phyloP scores from a whole-genome alignment of 768 basidiomycete species.

The Lyophyllum atratum region DNA sequence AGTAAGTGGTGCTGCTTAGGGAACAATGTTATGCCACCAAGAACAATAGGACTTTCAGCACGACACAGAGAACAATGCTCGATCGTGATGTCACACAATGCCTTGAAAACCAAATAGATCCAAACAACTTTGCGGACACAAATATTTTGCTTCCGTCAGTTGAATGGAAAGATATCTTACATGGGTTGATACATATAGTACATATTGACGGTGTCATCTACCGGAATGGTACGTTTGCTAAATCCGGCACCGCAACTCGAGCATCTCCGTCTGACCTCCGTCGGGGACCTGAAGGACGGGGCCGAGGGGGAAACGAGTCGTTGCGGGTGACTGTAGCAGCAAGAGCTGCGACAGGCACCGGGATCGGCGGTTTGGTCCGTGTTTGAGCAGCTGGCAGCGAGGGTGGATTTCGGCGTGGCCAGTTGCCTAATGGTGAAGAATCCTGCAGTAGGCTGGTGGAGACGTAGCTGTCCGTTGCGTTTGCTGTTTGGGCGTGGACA shows the following conservation, averaged over 20 bases:
- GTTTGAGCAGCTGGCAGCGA: slow-evolving; percentile 31
- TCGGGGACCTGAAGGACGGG: slow-evolving; percentile 40
- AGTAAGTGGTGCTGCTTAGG: slow-evolving; percentile 6
- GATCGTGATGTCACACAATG: slow-evolving; percentile 1
- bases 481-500: slow-evolving; percentile 5
- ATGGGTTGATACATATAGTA: slow-evolving; percentile 6
- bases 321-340: background rate
- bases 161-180: background rate
- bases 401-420: slow-evolving; percentile 51
- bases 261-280: slow-evolving; percentile 16
- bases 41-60: slow-evolving; percentile 1
- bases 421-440: slow-evolving; percentile 52
- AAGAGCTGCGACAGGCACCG: background rate
- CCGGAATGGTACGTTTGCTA: background rate
- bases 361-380: slow-evolving; percentile 27
- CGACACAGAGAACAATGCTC: background rate
- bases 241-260: slow-evolving; percentile 3
- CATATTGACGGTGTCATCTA: background rate
- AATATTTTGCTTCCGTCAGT: background rate
- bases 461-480: slow-evolving; percentile 21
- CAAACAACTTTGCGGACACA: background rate
- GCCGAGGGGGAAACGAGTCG: slow-evolving; percentile 19
- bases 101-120: background rate
- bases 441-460: slow-evolving; percentile 27
- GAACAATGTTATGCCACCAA: slow-evolving; percentile 6